Conservation (phyloP, 345 rosid species). For the rapeseed (Brassica napus) region Da-Ae NC_063452.1:659501-660000, state of each 20-base stretch:
- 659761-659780: slow-evolving; percentile 67
- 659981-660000: slow-evolving; percentile 84
- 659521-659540: slow-evolving; percentile 47
- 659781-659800: slow-evolving; percentile 73
- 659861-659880: slow-evolving; percentile 61
- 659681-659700: slow-evolving; percentile 66
- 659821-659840: slow-evolving; percentile 67
- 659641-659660: slow-evolving; percentile 32
- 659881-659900: slow-evolving; percentile 58
- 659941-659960: slow-evolving; percentile 76
- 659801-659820: slow-evolving; percentile 65
- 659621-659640: slow-evolving; percentile 51
- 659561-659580: slow-evolving; percentile 58
- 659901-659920: slow-evolving; percentile 71
- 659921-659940: slow-evolving; percentile 60
- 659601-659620: slow-evolving; percentile 64
- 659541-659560: slow-evolving; percentile 80
- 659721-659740: slow-evolving; percentile 67
- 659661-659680: slow-evolving; percentile 56
- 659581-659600: slow-evolving; percentile 68
- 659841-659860: slow-evolving; percentile 72
- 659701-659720: slow-evolving; percentile 59
- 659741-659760: slow-evolving; percentile 53
- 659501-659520: slow-evolving; percentile 37
- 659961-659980: slow-evolving; percentile 67